Conservation (phyloP, 768 basidiomycete species). For the Lactarius sanguifluus region DNA sequence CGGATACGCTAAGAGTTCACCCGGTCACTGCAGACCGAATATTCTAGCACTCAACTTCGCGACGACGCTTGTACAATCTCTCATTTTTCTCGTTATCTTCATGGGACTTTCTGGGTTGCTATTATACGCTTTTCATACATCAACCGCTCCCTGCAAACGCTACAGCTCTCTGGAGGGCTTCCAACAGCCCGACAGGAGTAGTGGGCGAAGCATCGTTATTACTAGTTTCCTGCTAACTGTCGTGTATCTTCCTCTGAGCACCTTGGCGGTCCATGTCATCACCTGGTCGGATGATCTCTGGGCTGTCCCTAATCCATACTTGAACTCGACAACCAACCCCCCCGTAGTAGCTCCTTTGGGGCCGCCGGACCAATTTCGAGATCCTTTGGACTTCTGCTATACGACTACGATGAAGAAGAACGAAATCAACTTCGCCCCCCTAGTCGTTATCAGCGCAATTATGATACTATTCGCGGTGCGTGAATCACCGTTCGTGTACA, state of each 20-base stretch:
- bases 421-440: conserved; percentile 66
- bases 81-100: conserved; percentile 60
- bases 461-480: conserved; percentile 54
- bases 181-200: conserved; percentile 44
- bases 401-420: conserved; percentile 75
- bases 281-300: conserved; percentile 79
- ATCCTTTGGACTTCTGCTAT: conserved; percentile 72
- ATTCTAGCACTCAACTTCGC: conserved; percentile 73
- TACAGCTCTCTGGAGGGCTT: conserved; percentile 55
- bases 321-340: conserved; percentile 52
- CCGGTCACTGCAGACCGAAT: conserved; percentile 54
- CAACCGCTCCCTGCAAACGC: conserved; percentile 48
- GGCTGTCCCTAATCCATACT: conserved; percentile 68
- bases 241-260: conserved; percentile 75
- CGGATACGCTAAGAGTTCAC: neutral
- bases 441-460: conserved; percentile 56
- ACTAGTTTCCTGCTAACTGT: conserved; percentile 65
- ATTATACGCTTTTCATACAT: conserved; percentile 58
- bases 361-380: conserved; percentile 53
- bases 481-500: conserved; percentile 12
- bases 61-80: conserved; percentile 54
- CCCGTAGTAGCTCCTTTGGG: conserved; percentile 55
- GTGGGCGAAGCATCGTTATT: conserved; percentile 55
- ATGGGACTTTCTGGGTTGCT: conserved; percentile 52
- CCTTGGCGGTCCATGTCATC: conserved; percentile 72